phyloP scores from a whole-genome alignment of 176 grass and related monocot species.

The Carex pumila region DNA sequence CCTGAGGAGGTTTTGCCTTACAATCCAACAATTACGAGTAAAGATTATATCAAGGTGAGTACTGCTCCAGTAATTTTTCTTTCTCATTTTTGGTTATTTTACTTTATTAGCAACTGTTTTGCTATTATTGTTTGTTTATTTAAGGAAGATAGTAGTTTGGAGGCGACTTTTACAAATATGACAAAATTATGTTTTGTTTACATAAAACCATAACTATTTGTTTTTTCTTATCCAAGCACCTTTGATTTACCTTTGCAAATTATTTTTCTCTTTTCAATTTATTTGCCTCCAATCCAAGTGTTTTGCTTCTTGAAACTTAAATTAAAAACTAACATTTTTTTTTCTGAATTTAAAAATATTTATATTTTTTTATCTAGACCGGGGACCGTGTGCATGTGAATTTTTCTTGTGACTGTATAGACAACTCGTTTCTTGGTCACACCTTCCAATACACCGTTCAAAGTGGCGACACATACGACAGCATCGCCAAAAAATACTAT shows the following conservation, averaged over 20 bases:
- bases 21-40: slow-evolving; percentile 20
- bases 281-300: neutral
- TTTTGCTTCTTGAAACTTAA: neutral
- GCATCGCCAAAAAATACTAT: neutral
- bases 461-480: slow-evolving; percentile 1
- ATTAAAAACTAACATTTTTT: neutral
- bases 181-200: neutral
- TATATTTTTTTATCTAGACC: neutral
- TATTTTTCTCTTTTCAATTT: neutral
- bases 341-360: neutral
- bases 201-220: neutral
- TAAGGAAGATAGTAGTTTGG: neutral
- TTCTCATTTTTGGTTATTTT: neutral
- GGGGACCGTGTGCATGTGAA: slow-evolving; percentile 29
- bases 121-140: neutral
- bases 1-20: neutral
- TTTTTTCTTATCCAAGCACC: neutral
- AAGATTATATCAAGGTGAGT: slow-evolving; percentile 12
- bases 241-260: neutral
- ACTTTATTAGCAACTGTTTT: neutral
- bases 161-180: neutral
- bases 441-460: neutral
- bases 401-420: slow-evolving; percentile 38
- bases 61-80: neutral
- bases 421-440: slow-evolving; percentile 41